phyloP scores from a whole-genome alignment of 148 eudicot genomes.

The Gaultheria prostrata region DNA sequence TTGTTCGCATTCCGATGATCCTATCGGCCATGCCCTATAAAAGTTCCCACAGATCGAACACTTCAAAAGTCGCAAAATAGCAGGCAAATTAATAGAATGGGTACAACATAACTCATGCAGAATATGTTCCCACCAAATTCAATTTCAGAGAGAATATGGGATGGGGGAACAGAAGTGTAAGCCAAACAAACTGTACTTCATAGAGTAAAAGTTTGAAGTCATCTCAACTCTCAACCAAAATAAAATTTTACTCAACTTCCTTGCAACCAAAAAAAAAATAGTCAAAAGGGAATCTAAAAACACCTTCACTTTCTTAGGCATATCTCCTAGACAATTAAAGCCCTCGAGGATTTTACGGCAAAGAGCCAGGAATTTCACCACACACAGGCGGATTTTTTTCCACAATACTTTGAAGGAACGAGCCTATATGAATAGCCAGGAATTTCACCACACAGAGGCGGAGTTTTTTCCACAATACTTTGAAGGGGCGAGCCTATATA shows the following conservation, averaged over 20 bases:
- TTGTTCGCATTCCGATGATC: constrained; percentile 86
- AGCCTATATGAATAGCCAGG: too few species aligned
- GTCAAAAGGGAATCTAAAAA: not conserved
- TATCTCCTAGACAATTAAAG: not conserved
- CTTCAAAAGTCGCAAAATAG: not conserved
- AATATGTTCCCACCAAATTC: not conserved
- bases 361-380: too few species aligned
- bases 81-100: not conserved
- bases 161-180: not conserved
- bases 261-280: not conserved
- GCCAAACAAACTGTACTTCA: not conserved
- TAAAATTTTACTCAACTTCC: not conserved
- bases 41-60: not conserved
- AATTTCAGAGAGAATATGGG: not conserved
- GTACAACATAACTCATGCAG: not conserved
- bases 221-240: not conserved
- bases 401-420: too few species aligned
- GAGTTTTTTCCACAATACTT: too few species aligned
- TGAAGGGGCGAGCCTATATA: too few species aligned
- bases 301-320: not conserved
- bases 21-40: constrained; percentile 92
- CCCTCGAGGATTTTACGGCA: too few species aligned
- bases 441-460: too few species aligned
- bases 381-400: too few species aligned
- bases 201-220: not conserved